Percentiles rank a stretch among this genome's conserved stretches.
phyloP scores from a whole-genome alignment of 2,329 filamentous ascomycete species.

The Herpotrichia juniperi region DNA sequence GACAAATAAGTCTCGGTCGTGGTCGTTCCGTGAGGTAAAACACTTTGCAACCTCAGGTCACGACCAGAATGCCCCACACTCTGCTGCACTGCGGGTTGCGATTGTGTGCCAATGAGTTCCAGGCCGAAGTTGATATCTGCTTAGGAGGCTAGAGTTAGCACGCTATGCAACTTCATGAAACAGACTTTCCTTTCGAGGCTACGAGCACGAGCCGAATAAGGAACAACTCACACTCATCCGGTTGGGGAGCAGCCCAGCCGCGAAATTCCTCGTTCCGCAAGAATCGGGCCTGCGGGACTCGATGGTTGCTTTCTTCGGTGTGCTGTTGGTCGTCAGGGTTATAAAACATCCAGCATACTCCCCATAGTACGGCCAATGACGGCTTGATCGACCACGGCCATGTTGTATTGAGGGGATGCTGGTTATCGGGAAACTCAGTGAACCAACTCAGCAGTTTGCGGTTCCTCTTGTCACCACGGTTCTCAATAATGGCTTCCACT shows the following conservation, averaged over 20 bases:
- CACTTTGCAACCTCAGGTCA: constrained; percentile 24
- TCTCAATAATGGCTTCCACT: constrained; percentile 33
- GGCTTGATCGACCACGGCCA: constrained; percentile 54
- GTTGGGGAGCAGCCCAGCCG: constrained; percentile 32
- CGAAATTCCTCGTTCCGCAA: constrained; percentile 31
- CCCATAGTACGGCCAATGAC: constrained; percentile 51
- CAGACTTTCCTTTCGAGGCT: constrained; percentile 21
- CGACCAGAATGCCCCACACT: constrained; percentile 21
- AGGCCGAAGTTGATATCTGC: constrained; percentile 40
- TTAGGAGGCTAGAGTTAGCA: constrained; percentile 28
- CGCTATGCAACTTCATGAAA: constrained; percentile 11
- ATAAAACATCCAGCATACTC: constrained; percentile 52
- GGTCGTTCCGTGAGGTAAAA: constrained; percentile 2
- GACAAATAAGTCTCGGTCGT: constrained; percentile 17
- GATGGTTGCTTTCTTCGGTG: constrained; percentile 19
- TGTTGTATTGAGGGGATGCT: constrained; percentile 47
- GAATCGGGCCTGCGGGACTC: constrained; percentile 31
- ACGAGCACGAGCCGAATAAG: constrained; percentile 6
- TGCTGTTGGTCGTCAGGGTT: constrained; percentile 14
- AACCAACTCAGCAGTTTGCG: constrained; percentile 46
- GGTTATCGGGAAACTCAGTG: constrained; percentile 48
- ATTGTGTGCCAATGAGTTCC: constrained; percentile 29
- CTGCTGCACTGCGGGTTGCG: constrained; percentile 36
- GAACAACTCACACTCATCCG: constrained; percentile 41
- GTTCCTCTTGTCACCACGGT: constrained; percentile 39